A percentile compares a stretch with the other conserved stretches of the same genome.
Evolutionary conservation across 179 eudicot species (phyloP).

Genomic region (Sideroxylon spinosum): DNA sequence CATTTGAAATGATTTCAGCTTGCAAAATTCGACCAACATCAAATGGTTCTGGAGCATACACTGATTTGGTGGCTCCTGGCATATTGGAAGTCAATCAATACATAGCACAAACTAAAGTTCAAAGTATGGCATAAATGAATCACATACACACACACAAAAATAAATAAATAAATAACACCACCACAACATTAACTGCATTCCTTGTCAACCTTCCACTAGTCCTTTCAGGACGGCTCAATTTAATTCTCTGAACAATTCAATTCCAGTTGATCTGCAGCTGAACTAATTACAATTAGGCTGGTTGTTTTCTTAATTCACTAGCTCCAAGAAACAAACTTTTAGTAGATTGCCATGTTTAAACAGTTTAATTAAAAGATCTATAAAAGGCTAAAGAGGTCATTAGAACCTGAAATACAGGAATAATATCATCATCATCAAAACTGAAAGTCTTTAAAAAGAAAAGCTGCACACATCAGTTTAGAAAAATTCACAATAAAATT

Average conservation of each 20-base stretch:
- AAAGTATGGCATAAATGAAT: background rate
- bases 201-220: too few relatives aligned
- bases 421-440: too few relatives aligned
- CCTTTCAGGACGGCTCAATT: too few relatives aligned
- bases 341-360: background rate
- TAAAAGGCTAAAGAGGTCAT: background rate
- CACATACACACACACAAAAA: too few relatives aligned
- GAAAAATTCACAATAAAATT: background rate
- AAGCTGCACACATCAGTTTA: background rate
- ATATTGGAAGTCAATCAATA: background rate
- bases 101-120: background rate
- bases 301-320: background rate
- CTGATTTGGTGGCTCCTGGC: slow-evolving; percentile 80
- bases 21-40: slow-evolving; percentile 78
- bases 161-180: too few relatives aligned
- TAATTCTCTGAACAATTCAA: too few relatives aligned
- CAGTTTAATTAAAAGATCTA: background rate
- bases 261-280: too few relatives aligned
- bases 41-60: slow-evolving; percentile 95
- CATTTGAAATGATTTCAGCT: slow-evolving; percentile 58
- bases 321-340: background rate
- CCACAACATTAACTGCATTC: too few relatives aligned
- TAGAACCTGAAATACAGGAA: too few relatives aligned
- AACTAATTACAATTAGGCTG: background rate
- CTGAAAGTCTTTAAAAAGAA: too few relatives aligned